phyloP scores from a whole-genome alignment of 371 early-diverging fungal genomes.

The Coemansia sp. region DNA sequence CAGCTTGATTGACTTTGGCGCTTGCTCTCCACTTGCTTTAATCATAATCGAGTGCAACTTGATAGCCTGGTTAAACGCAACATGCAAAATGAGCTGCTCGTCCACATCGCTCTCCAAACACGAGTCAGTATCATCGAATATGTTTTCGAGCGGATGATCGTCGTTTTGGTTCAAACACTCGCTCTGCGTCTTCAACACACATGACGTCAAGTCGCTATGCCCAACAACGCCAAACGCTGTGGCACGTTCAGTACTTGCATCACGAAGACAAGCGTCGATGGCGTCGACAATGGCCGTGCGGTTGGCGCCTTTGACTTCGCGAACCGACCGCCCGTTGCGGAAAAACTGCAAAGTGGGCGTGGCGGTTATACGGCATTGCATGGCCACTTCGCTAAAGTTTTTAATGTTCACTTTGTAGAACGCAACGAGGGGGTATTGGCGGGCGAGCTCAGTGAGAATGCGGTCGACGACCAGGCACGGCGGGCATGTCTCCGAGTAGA shows the following conservation, averaged over 20 bases:
- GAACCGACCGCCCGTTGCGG: constrained; percentile 67
- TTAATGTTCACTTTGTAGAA: constrained; percentile 90
- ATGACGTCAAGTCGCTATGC: constrained; percentile 52
- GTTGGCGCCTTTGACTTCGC: constrained; percentile 75
- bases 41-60: constrained; percentile 87
- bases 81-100: constrained; percentile 85
- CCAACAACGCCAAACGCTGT: constrained; percentile 57
- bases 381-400: constrained; percentile 63
- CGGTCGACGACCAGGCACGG: constrained; percentile 89
- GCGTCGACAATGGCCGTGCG: constrained; percentile 46
- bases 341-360: constrained; percentile 92
- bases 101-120: constrained; percentile 87
- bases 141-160: constrained; percentile 68
- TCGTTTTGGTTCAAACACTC: constrained; percentile 85
- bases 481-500: constrained; percentile 71
- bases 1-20: constrained; percentile 83
- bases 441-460: constrained; percentile 60
- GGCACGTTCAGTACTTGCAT: constrained; percentile 56
- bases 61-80: constrained; percentile 87
- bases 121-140: constrained; percentile 68
- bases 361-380: constrained; percentile 67
- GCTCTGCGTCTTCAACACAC: constrained; percentile 68
- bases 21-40: constrained; percentile 64
- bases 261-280: constrained; percentile 58
- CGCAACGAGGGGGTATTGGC: constrained; percentile 56